These are phyloP conservation scores for Fraxinus quadrangulata DNA, from an alignment of 257 asterid genomes.

Conservation along the genomic window DNA sequence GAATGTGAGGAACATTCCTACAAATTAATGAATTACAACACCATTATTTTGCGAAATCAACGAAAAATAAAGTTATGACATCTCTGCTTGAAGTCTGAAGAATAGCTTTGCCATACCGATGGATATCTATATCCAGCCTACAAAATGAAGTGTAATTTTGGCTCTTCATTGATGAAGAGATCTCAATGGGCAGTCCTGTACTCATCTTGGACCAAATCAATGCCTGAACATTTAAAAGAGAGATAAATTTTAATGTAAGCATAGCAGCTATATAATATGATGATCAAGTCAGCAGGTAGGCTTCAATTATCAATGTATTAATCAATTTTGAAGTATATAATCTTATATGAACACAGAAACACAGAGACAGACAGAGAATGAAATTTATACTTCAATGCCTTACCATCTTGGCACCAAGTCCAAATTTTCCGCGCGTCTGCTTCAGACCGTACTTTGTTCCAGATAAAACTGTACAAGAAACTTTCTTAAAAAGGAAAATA, in stretches of 20 bases:
- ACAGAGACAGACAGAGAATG: not conserved
- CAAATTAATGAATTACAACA: slow-evolving; percentile 25
- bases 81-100: slow-evolving; percentile 19
- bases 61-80: slow-evolving; percentile 9
- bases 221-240: slow-evolving; percentile 55
- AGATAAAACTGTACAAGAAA: slow-evolving; percentile 69
- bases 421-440: slow-evolving; percentile 94
- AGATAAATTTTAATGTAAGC: slow-evolving; percentile 4
- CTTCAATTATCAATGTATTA: slow-evolving; percentile 12
- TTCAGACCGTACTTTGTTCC: slow-evolving; percentile 93
- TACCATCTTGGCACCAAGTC: slow-evolving; percentile 98
- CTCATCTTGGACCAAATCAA: slow-evolving; percentile 98
- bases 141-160: slow-evolving; percentile 73
- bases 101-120: slow-evolving; percentile 43
- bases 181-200: slow-evolving; percentile 92
- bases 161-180: slow-evolving; percentile 77
- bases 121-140: slow-evolving; percentile 87
- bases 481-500: slow-evolving; percentile 28
- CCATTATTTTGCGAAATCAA: slow-evolving; percentile 21
- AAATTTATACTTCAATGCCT: slow-evolving; percentile 24
- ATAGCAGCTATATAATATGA: not conserved
- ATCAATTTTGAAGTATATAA: not conserved
- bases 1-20: slow-evolving; percentile 90
- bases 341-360: not conserved
- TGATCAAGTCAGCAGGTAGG: slow-evolving; percentile 10